Evolutionary conservation across 441 rosid genomes (phyloP), one percentile per base, ranked within the genome.

Genomic region (Croton laevigatus): DNA sequence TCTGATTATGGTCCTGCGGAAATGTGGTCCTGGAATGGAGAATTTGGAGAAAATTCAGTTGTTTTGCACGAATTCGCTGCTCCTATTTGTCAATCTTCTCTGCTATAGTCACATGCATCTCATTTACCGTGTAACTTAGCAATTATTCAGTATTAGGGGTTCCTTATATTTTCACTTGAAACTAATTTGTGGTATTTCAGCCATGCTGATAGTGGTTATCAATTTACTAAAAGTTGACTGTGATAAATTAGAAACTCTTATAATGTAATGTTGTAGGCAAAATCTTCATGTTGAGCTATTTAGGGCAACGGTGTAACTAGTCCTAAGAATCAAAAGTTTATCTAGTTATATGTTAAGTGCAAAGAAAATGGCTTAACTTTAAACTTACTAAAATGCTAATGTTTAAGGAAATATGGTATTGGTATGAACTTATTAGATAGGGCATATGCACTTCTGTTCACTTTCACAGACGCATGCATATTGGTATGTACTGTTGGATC

Each of bases 221-320:
- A 3, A 16, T 3, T 49, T 17, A 49, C 53, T 49, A 49, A n/a
- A 4, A 6, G 6, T 14, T 14, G 53, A 17, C n/a, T 49, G 53
- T 14, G n/a, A 49, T 49, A 53, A 19, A 19, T 53, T n/a, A 53
- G 27, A 19, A 19, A 53, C 22, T 19, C 57, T 53, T 53, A 17
- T 51, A 19, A 10, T 40, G 44, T 40, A 40, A 40, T 9, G 9
- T 53, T 53, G 57, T 19, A n/a, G 57, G 27, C 54, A 19, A 12
- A 13, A n/a, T 23, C 22, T 7, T 52, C 9, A n/a, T 17, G 6
- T 52, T 52, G 57, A 19, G 57, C 23, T 8, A 52, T 6, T n/a
- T 16, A 48, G 16, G 27, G 57, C 57, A 37, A 58, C 65, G 22
- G 66, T 67, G 58, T 57, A 27, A 22, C 45, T 52, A 32, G 55